These are phyloP conservation scores for Nicotiana paniculata DNA, from an alignment of 257 asterid species.

Conservation along the genomic window DNA sequence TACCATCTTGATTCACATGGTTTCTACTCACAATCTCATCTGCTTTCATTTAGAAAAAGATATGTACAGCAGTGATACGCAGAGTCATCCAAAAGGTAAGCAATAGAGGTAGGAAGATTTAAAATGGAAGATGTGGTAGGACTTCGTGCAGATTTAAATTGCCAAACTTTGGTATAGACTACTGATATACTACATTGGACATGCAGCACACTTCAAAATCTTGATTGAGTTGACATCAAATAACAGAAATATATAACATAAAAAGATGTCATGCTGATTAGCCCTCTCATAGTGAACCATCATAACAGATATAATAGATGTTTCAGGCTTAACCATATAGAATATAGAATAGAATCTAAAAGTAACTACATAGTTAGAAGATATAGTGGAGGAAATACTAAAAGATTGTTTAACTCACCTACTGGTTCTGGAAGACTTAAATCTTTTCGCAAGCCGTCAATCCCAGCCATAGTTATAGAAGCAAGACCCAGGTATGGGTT, in stretches of 20 bases:
- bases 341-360: not conserved
- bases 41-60: not conserved
- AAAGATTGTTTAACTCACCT: slow-evolving; percentile 38
- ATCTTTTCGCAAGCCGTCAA: slow-evolving; percentile 63
- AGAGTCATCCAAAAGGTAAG: not conserved
- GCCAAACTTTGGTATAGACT: too few relatives aligned
- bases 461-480: slow-evolving; percentile 62
- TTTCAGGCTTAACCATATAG: not conserved
- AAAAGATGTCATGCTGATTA: not conserved
- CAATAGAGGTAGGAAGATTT: not conserved
- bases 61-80: not conserved
- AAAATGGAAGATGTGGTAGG: too few relatives aligned
- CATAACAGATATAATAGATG: not conserved
- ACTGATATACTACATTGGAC: not conserved
- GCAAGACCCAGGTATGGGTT: slow-evolving; percentile 84
- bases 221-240: not conserved
- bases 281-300: not conserved
- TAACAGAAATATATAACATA: not conserved
- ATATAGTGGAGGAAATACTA: not conserved
- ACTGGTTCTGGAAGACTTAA: slow-evolving; percentile 62
- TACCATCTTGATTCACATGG: not conserved
- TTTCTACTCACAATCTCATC: not conserved
- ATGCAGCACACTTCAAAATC: not conserved
- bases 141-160: too few relatives aligned
- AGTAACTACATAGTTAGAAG: not conserved